A percentile compares a stretch with the other conserved stretches of the same genome.
Evolutionary conservation across 371 early-diverging fungal genomes (phyloP).

Genomic region (Haplosporangium sp.): DNA sequence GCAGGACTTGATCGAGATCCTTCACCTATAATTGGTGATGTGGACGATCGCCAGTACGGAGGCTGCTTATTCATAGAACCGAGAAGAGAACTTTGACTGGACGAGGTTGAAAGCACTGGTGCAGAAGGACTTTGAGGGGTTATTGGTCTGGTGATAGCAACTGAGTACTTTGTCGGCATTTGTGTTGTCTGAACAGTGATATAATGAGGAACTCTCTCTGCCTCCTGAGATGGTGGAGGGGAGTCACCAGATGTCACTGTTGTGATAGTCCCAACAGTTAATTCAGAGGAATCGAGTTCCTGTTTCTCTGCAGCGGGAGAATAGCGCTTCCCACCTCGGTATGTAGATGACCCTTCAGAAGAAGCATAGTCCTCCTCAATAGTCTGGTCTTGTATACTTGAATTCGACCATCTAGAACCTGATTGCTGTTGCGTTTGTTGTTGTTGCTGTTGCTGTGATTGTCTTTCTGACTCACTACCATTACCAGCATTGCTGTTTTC

Average conservation of each 20-base stretch:
- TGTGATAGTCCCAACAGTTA: conserved; percentile 11
- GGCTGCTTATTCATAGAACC: conserved; percentile 17
- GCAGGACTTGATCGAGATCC: conserved; percentile 34
- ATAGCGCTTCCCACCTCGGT: conserved; percentile 4
- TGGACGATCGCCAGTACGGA: conserved; percentile 8
- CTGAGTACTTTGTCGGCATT: conserved; percentile 36
- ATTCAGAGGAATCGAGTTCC: conserved; percentile 9
- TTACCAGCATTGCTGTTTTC: conserved; percentile 11
- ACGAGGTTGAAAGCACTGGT: conserved; percentile 30
- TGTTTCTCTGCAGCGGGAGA: conserved; percentile 23
- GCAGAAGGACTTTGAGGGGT: conserved; percentile 27
- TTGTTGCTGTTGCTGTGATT: conserved; percentile 6
- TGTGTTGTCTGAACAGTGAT: conserved; percentile 48
- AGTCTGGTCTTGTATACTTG: conserved; percentile 36
- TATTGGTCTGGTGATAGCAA: conserved; percentile 40
- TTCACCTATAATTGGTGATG: conserved; percentile 7
- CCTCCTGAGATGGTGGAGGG: conserved; percentile 7
- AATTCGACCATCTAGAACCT: conserved; percentile 12
- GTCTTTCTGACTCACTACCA: conserved; percentile 23
- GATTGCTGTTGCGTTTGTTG: conserved; percentile 2
- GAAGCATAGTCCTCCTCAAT: conserved; percentile 46
- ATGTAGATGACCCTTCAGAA: conserved; percentile 39
- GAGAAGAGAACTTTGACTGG: conserved; percentile 32
- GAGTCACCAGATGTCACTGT: conserved; percentile 3
- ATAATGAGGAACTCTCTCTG: conserved; percentile 39